phyloP scores from a whole-genome alignment of 495 filamentous ascomycete species.

The Hypoxylon fuscum region DNA sequence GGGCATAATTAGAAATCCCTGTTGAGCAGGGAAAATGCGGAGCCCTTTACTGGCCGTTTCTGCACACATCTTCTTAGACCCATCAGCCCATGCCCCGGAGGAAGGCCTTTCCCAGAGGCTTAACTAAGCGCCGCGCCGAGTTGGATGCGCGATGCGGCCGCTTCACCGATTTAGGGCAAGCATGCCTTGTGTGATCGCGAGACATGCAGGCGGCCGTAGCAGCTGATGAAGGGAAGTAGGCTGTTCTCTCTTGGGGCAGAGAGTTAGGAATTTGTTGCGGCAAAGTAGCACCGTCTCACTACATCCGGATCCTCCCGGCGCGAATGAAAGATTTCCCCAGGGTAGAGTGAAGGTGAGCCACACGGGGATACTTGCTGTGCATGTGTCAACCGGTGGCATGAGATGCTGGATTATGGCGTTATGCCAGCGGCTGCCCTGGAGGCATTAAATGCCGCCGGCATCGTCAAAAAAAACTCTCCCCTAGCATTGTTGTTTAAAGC shows the following conservation, averaged over 20 bases:
- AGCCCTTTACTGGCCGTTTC: constrained; percentile 44
- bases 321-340: constrained; percentile 28
- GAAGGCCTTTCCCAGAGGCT: constrained; percentile 25
- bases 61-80: constrained; percentile 30
- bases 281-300: constrained; percentile 46
- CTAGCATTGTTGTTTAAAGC: constrained; percentile 37
- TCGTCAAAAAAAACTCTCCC: constrained; percentile 19
- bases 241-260: constrained; percentile 14
- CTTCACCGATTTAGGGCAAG: constrained; percentile 9
- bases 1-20: constrained; percentile 40
- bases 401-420: constrained; percentile 41
- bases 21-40: constrained; percentile 41
- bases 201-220: constrained; percentile 17
- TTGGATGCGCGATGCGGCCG: constrained; percentile 18
- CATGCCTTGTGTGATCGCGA: constrained; percentile 2
- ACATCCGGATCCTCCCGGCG: constrained; percentile 39
- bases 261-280: constrained; percentile 37
- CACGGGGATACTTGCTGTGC: constrained; percentile 32
- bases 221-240: constrained; percentile 34
- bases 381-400: constrained; percentile 34
- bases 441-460: constrained; percentile 24
- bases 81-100: constrained; percentile 15
- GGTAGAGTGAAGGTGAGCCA: constrained; percentile 36
- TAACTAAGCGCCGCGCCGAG: constrained; percentile 43
- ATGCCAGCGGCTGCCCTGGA: constrained; percentile 23